Conservation (phyloP, 208 protist genomes). For the Strigomonas galati region DNA sequence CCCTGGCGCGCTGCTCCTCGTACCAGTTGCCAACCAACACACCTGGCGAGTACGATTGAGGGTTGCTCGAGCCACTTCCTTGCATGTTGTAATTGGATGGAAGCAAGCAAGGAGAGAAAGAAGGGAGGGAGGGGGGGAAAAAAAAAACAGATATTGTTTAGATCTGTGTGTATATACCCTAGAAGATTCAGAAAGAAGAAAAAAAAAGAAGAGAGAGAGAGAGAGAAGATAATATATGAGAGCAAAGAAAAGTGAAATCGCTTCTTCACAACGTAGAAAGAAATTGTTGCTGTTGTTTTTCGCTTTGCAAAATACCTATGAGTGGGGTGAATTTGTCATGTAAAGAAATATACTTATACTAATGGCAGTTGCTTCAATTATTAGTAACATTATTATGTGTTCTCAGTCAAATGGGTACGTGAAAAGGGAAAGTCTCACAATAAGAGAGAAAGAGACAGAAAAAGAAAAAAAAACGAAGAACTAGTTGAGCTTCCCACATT, state of each 20-base stretch:
- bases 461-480: not conserved
- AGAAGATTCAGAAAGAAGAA: not conserved
- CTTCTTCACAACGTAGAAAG: too few species aligned
- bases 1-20: slow-evolving; percentile 69
- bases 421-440: slow-evolving; percentile 4
- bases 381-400: not conserved
- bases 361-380: not conserved
- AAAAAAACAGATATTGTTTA: not conserved
- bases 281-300: too few species aligned
- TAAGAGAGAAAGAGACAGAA: not conserved
- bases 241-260: too few species aligned
- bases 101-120: not conserved
- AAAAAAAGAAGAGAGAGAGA: not conserved
- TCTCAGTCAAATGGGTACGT: too few species aligned
- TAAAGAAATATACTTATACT: too few species aligned
- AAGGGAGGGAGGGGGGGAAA: not conserved
- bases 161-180: not conserved
- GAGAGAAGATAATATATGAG: too few species aligned
- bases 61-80: slow-evolving; percentile 31
- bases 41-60: slow-evolving; percentile 68
- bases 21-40: slow-evolving; percentile 88
- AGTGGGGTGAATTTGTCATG: too few species aligned
- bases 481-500: slow-evolving; percentile 48
- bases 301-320: too few species aligned
- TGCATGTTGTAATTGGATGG: slow-evolving; percentile 3